Conservation (phyloP, 202 grass and related monocot genomes). For the Zoysia matrella region DNA sequence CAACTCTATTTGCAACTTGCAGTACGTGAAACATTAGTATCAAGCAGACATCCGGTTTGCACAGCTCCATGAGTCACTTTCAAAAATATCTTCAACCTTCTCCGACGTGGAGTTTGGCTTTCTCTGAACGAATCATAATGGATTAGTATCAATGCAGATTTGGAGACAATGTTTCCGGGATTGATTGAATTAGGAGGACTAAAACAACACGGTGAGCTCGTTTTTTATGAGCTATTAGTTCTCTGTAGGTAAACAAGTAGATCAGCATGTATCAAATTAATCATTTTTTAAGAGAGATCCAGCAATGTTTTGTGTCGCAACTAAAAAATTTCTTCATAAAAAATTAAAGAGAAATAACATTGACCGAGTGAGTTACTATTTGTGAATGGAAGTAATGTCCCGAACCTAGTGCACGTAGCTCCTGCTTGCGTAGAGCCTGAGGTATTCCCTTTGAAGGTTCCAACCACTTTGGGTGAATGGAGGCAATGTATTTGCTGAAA, state of each 20-base stretch:
- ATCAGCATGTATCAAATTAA: background rate
- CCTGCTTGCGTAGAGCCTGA: no score
- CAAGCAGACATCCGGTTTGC: slow-evolving; percentile 40
- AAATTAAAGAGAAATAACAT: background rate
- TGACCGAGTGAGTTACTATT: slow-evolving; percentile 10
- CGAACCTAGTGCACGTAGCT: no score
- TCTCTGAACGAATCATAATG: slow-evolving; percentile 35
- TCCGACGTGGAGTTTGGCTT: slow-evolving; percentile 28
- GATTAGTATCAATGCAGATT: slow-evolving; percentile 14
- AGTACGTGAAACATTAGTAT: slow-evolving; percentile 22
- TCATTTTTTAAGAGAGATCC: background rate
- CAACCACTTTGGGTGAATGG: no score
- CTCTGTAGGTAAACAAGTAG: slow-evolving; percentile 10
- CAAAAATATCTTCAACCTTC: slow-evolving; percentile 49
- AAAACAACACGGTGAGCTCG: background rate
- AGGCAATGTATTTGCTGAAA: slow-evolving; percentile 7
- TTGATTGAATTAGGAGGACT: slow-evolving; percentile 16
- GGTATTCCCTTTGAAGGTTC: no score
- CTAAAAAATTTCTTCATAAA: slow-evolving; percentile 3
- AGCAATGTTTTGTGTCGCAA: slow-evolving; percentile 5
- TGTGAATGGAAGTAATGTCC: slow-evolving; percentile 32
- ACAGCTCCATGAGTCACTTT: slow-evolving; percentile 41
- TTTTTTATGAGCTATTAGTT: slow-evolving; percentile 1
- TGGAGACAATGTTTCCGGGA: slow-evolving; percentile 12
- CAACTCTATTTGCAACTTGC: slow-evolving; percentile 53